Base-by-base conservation (phyloP, 1,284 basidiomycete species). In the Apiotrichum sp. region DNA sequence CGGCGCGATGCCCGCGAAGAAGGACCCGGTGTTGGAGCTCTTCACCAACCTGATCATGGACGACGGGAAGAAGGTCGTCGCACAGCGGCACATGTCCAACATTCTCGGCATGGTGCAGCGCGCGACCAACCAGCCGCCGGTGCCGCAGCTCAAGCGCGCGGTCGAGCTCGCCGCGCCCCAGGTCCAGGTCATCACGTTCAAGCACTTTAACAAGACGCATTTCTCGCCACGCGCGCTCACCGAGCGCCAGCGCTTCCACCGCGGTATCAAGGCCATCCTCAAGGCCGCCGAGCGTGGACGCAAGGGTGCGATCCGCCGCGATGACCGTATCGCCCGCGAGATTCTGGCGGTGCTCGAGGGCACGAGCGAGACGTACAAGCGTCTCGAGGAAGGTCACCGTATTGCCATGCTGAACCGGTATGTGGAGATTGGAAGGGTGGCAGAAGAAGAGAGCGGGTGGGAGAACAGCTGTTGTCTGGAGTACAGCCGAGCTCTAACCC, bases 381-480 rank as follows among this genome's bases (percentile, higher is more conserved):
- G 80, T 64, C 84, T 89, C 74, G 77, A 77, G 62, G 79, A 82
- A 53, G 71, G 83, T 51, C 91, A 93, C 71, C 81, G 79, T 65
- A 67, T 82, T 40, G 92, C 86, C 1, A 87, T 86, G 79, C 80
- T 87, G 38, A 89, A 89, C 74, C 85, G 91, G 88, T 90, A 62
- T 56, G 86, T 80, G 54, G 34, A 55, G 11, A 8, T 2, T n/a
- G 42, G 36, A 9, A 8, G 36, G 36, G 36, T 38, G 13, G 13
- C 36, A 38, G 36, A 38, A 13, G 36, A 13, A 8, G 8, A 38
- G 8, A 38, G 7, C 36, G 22, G 22, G 22, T 22, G 22, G 22
- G 22, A 22, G 22, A 22, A 22, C 22, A 22, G 22, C 22, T 22
- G 22, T 22, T 22, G 22, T 22, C 22, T 22, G 22, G 22, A 22